Percentiles rank a stretch among this genome's conserved stretches.
These are phyloP conservation scores for Boletellus dicymbophilus DNA, from an alignment of 1,284 basidiomycete species.

Conservation along the genomic window DNA sequence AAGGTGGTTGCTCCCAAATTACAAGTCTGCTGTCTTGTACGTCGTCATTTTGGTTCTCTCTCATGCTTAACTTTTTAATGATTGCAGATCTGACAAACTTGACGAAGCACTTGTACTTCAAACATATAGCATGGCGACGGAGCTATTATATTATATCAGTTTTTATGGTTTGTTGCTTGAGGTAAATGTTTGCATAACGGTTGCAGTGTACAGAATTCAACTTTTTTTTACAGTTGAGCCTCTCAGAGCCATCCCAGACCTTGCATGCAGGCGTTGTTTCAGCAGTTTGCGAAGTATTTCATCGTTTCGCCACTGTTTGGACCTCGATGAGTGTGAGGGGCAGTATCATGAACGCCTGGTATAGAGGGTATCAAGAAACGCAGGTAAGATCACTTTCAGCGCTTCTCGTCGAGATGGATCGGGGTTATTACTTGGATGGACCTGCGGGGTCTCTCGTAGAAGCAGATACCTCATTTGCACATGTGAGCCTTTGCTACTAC, in stretches of 20 bases:
- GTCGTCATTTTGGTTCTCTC: neutral
- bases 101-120: slow-evolving; percentile 40
- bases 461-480: slow-evolving; percentile 58
- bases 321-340: slow-evolving; percentile 68
- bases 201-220: slow-evolving; percentile 4
- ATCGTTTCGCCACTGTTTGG: slow-evolving; percentile 71
- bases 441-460: slow-evolving; percentile 57
- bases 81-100: slow-evolving; percentile 24
- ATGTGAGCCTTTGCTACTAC: slow-evolving; percentile 46
- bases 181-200: too few relatives aligned
- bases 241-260: slow-evolving; percentile 55
- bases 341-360: slow-evolving; percentile 52
- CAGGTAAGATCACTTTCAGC: slow-evolving; percentile 63
- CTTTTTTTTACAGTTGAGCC: slow-evolving; percentile 50
- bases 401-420: slow-evolving; percentile 65
- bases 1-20: slow-evolving; percentile 64
- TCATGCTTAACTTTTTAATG: neutral
- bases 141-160: slow-evolving; percentile 59
- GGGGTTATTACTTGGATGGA: slow-evolving; percentile 52
- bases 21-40: slow-evolving; percentile 49
- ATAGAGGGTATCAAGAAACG: slow-evolving; percentile 62
- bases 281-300: slow-evolving; percentile 64
- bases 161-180: slow-evolving; percentile 71
- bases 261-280: slow-evolving; percentile 53
- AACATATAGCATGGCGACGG: slow-evolving; percentile 57